Evolutionary conservation across 2,329 filamentous ascomycete species (phyloP), one percentile per base, ranked within the genome.

Genomic region (Venturia nashicola): DNA sequence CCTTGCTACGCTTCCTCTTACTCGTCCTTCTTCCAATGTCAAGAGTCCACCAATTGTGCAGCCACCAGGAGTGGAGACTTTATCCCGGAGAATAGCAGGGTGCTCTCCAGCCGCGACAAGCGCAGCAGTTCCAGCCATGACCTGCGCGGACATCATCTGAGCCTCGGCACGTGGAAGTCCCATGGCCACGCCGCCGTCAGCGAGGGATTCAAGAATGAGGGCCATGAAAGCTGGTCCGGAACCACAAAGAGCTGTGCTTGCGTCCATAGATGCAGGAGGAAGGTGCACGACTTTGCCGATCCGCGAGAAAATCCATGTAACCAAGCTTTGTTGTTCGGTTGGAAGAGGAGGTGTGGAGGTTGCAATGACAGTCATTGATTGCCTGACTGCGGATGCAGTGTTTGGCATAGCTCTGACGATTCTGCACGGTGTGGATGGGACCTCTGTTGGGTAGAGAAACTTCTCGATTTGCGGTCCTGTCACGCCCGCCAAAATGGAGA

Each of bases 391-490:
- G 34, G 86, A 86, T 12, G 90, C 90, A 0, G 89, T 92, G 77
- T 95, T 95, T 69, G 90, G 90, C 84, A 95, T 91, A 63, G 88
- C 90, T 40, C 90, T 82, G 5, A 95, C 86, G 55, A 94, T 81
- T 51, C 83, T 79, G 74, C 84, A 88, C 46, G 79, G 76, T 36
- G 79, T 78, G 64, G 76, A 72, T 5, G 76, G 75, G 18, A 77
- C 73, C 68, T 77, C 75, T n/a, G 69, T 69, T 44, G 80, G 78
- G 23, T 80, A 75, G 14, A 93, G 75, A 40, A 83, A 81, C 18
- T 77, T 76, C 70, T 87, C 82, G 67, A 96, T 85, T 70, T 91
- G 85, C 60, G 83, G 75, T 18, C 85, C 83, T 2, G 87, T 85
- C 27, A 94, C 83, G 65, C 91, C 91, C 5, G 90, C 90, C 66